These are phyloP conservation scores for Acanthamoeba divionensis DNA, from an alignment of 208 protist species.

Conservation along the genomic window DNA sequence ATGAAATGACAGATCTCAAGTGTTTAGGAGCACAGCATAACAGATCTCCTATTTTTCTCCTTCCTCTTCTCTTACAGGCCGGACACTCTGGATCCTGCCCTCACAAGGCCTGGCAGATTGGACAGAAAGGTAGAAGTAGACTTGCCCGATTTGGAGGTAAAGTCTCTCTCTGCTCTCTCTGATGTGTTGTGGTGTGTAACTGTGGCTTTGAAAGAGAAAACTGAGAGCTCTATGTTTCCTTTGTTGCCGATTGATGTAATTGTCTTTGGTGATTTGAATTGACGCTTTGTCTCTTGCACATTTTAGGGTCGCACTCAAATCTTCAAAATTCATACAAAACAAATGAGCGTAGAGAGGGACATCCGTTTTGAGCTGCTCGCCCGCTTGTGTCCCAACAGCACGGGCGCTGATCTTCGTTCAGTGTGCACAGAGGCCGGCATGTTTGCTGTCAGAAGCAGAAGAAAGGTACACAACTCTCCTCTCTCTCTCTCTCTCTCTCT, in stretches of 20 bases:
- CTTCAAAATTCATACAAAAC: slow-evolving; percentile 97
- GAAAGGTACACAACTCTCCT: background rate
- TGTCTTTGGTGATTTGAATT: slow-evolving; percentile 46
- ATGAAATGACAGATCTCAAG: background rate
- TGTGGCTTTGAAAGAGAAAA: no score
- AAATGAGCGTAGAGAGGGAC: slow-evolving; percentile 95
- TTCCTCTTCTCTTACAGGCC: slow-evolving; percentile 77
- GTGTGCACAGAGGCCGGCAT: slow-evolving; percentile 99
- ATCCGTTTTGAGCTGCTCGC: slow-evolving; percentile 99
- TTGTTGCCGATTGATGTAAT: background rate
- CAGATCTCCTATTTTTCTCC: background rate
- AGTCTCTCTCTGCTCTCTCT: background rate
- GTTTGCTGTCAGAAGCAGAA: slow-evolving; percentile 95
- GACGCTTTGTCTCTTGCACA: slow-evolving; percentile 10
- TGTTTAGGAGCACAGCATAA: background rate
- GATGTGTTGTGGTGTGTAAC: background rate
- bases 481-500: background rate
- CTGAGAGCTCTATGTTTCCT: background rate
- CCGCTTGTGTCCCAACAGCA: slow-evolving; percentile 97
- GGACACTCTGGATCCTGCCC: slow-evolving; percentile 99
- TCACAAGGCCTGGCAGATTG: slow-evolving; percentile 98
- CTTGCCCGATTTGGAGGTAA: slow-evolving; percentile 95
- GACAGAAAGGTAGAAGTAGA: slow-evolving; percentile 99
- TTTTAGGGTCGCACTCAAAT: slow-evolving; percentile 94
- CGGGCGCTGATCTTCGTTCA: slow-evolving; percentile 94